Evolutionary conservation across 805 yeast genomes (phyloP).

Genomic region (Isabelozyma rhagii): DNA sequence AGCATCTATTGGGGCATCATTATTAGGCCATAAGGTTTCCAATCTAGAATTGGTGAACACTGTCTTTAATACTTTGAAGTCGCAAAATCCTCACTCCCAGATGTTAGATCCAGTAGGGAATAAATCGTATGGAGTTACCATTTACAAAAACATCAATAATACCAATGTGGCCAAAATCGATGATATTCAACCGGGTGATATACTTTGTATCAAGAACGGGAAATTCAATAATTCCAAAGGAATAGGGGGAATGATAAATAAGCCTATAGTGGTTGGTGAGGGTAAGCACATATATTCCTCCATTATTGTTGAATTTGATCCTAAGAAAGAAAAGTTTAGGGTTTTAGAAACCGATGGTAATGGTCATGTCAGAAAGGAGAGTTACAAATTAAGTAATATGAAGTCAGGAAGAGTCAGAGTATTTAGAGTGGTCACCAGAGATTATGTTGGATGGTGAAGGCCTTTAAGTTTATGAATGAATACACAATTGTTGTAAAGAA

Average conservation of each 20-base stretch:
- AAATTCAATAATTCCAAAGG: constrained; percentile 70
- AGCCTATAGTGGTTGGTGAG: constrained; percentile 53
- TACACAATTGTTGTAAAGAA: neutral
- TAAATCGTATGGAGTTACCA: constrained; percentile 70
- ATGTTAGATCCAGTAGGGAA: constrained; percentile 58
- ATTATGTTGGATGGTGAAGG: constrained; percentile 65
- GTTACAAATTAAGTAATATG: constrained; percentile 70
- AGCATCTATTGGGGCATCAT: constrained; percentile 28
- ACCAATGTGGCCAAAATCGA: constrained; percentile 47
- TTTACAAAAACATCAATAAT: constrained; percentile 50
- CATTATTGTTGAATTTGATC: constrained; percentile 71
- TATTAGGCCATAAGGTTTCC: constrained; percentile 28
- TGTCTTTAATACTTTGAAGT: constrained; percentile 15
- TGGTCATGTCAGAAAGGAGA: constrained; percentile 55
- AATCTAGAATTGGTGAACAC: constrained; percentile 20
- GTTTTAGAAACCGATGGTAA: constrained; percentile 56
- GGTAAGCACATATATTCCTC: constrained; percentile 45
- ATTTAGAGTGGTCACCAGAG: constrained; percentile 74
- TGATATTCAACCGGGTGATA: constrained; percentile 79
- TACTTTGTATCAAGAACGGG: constrained; percentile 72
- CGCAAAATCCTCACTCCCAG: constrained; percentile 2
- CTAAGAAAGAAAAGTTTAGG: constrained; percentile 63
- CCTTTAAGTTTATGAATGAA: neutral
- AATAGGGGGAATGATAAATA: constrained; percentile 18
- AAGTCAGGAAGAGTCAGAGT: constrained; percentile 76